phyloP scores from a whole-genome alignment of 306 rosid species.

The Gastrolobium villosum region DNA sequence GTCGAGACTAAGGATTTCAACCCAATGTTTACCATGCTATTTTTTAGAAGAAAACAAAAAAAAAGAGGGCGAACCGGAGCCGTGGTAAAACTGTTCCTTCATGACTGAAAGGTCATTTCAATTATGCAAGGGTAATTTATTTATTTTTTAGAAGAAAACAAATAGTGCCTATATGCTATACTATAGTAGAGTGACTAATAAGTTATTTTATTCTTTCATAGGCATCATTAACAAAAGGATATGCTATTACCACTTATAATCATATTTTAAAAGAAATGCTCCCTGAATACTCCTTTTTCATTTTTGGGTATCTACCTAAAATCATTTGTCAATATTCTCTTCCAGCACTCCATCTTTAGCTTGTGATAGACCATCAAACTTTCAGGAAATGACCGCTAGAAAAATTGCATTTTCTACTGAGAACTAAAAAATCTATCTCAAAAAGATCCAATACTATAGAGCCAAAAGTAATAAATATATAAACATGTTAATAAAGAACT shows the following conservation, averaged over 20 bases:
- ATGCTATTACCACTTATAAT: background rate
- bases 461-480: too few species aligned
- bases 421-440: too few species aligned
- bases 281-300: background rate
- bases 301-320: background rate
- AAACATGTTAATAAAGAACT: too few species aligned
- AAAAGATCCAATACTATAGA: too few species aligned
- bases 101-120: too few species aligned
- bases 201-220: background rate
- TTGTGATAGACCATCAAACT: too few species aligned
- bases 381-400: too few species aligned
- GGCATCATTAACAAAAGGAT: background rate
- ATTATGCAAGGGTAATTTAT: too few species aligned
- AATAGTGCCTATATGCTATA: background rate
- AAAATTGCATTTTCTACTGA: too few species aligned
- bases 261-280: conserved; percentile 3
- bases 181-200: background rate
- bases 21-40: background rate
- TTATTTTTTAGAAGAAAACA: background rate
- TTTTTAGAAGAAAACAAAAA: background rate
- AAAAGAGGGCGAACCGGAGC: too few species aligned
- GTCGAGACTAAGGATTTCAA: background rate
- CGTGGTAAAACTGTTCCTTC: too few species aligned
- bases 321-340: background rate
- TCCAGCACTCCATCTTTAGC: too few species aligned